Base-by-base conservation (phyloP, 179 eudicot genomes). In the Drosera spatulata region DNA sequence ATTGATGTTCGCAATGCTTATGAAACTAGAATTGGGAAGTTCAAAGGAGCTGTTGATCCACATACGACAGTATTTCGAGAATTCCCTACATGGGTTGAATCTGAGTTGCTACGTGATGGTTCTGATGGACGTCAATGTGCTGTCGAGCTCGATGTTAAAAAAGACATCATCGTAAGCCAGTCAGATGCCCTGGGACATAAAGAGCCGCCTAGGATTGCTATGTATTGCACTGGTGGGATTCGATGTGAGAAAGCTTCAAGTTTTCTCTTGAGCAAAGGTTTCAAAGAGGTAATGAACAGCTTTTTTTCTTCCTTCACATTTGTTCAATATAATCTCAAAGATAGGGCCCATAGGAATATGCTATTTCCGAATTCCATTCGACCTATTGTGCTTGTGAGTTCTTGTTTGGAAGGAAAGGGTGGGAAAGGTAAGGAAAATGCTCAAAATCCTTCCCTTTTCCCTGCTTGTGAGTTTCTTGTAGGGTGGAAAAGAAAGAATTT, bases 161-260 rank as follows among this genome's bases (percentile, higher is more conserved):
- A 68, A 51, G 78, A 70, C 15, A 74, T 22, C 67, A 52, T 41
- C 33, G 70, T 69, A 66, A 62, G 63, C 56, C 66, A 64, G 64
- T 58, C 47, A 53, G 73, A 55, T 51, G 50, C 53, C 59, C 65
- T 68, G 50, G 82, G 64, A 56, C 67, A 55, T 60, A 79, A 75
- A 61, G 72, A 60, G 56, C 89, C 79, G 33, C 80, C 95, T 39
- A 79, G 86, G n/a, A 86, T 93, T 69, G 96, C 99, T 59, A 89
- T 93, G 99, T 89, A 93, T 65, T 93, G 99, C 75, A 93, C 99
- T n/a, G 99, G 96, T 68, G 96, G 99, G 47, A 89, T 93, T 66
- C 84, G 96, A 54, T 93, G 96, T 70, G 99, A 93, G 73, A 93
- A 93, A 72, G 99, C 99, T 68, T 78, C 99, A 50, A 89, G 99